Evolutionary conservation across 2,329 filamentous ascomycete species (phyloP), one percentile per base, ranked within the genome.

Genomic region (Drechslerella coelobrocha): DNA sequence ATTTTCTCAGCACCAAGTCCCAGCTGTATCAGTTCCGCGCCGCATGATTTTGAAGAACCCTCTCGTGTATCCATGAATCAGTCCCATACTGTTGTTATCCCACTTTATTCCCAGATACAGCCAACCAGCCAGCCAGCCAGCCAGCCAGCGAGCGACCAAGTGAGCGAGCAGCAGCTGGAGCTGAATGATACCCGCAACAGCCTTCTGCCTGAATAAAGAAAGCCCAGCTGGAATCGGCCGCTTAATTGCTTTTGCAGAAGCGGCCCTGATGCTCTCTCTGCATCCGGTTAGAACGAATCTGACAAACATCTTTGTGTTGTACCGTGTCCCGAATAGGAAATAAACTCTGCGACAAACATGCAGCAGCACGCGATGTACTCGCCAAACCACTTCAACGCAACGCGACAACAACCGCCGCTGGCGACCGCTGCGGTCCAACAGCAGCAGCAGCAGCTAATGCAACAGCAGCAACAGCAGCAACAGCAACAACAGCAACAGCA

Each of bases 321-420:
- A 21, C 6, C 24, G 9, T 8, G 14, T 37, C 26, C 39, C 26
- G 41, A 62, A 41, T 50, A 63, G 66, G 66, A 54, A 63, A 71
- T 21, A 52, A 53, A 4, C 41, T 21, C 19, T 9, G 17, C 8
- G 37, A 59, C 59, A 71, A 71, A 71, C 66, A 17, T 19, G 17
- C 41, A 45, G 17, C 34, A 39, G 21, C 66, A 61, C 50, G 59
- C 59, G 34, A 63, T 71, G 66, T 71, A 48, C 54, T 45, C 66
- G 8, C 52, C 53, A 29, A 63, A 59, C 48, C 66, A 63, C 48
- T 71, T 41, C 39, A 54, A 23, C 47, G 26, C 65, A 61, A 52
- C 47, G 24, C 61, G 50, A 17, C 53, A 57, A 45, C 52, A 57
- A 34, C 23, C 50, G 24, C 29, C 19, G 19, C 53, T 55, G 41